Evolutionary conservation across 768 basidiomycete genomes (phyloP), one percentile per base, ranked within the genome.

Genomic region (Suillus subalutaceus): DNA sequence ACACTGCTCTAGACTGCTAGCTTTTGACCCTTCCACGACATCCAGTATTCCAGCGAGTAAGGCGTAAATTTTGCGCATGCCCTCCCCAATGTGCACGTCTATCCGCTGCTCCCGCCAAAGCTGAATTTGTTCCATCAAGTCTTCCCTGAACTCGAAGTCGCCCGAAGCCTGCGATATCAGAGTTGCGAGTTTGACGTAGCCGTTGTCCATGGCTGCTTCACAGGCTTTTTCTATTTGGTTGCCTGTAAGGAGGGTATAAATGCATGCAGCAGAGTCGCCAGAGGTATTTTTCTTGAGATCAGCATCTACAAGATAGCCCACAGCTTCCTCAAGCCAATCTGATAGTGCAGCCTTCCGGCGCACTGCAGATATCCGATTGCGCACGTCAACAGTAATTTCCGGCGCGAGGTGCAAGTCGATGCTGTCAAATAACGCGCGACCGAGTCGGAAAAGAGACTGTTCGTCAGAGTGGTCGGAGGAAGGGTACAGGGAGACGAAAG

Each of bases 191-290:
- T 93, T 92, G 70, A 93, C 78, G 70, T 93, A 92, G 4, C 90
- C 89, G 6, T 86, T 86, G 60, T 92, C 89, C 69, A 90, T 80
- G 3, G 95, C 93, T 3, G 82, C 80, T 55, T 90, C 83, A 69
- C 89, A 90, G 9, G 97, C 96, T 56, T 89, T 87, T 68, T 90
- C 89, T n/a, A 96, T 80, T 72, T 98, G 92, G 75, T 97, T 86
- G 3, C 96, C 96, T 0, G 92, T 91, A 3, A 99, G 85, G 63
- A 90, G 86, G 1, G 88, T 85, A 75, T 96, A 97, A 26, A 91
- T 85, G 13, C 82, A 77, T 3, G 84, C 77, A 30, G 89, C 81
- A 9, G 84, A 72, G 18, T 81, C 78, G 1, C 79, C 72, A 13
- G 83, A 76, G 9, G 84, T 72, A 62, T 81, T 79, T 48, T 84